Evolutionary conservation across 2,329 filamentous ascomycete genomes (phyloP).

Genomic region (Botrytis tulipae): DNA sequence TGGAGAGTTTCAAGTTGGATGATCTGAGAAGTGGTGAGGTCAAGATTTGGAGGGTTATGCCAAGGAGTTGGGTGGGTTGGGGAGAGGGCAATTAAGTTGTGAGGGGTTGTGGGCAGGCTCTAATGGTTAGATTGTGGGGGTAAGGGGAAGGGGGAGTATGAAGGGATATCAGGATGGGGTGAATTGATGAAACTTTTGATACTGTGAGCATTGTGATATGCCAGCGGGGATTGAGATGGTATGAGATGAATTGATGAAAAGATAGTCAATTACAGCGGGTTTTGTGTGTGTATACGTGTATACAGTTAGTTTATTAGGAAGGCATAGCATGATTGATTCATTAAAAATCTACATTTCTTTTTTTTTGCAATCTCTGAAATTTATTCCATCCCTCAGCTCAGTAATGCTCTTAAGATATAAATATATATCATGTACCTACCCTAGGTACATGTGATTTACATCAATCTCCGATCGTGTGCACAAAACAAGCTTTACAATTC

Average conservation of each 20-base stretch:
- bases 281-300: conserved; percentile 13
- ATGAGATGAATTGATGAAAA: not conserved
- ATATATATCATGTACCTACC: not conserved
- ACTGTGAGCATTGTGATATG: not conserved
- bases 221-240: not conserved
- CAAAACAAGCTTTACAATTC: not conserved
- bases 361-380: not conserved
- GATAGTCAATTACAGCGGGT: conserved; percentile 5
- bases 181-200: not conserved
- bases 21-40: conserved; percentile 92
- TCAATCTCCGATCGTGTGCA: not conserved
- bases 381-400: not conserved
- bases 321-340: conserved; percentile 19
- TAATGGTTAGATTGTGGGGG: not conserved
- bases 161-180: not conserved
- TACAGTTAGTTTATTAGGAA: conserved; percentile 16
- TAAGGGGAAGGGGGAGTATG: not conserved
- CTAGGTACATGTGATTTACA: not conserved
- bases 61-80: conserved; percentile 90
- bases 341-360: not conserved
- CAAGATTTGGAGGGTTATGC: conserved; percentile 95
- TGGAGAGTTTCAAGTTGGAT: conserved; percentile 90
- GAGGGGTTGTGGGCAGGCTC: not conserved
- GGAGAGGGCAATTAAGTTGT: conserved; percentile 3
- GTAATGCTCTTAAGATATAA: not conserved